Percentiles rank a stretch among this genome's conserved stretches.
Conservation (phyloP, 192 early-diverging fungal genomes). For the Kickxella alabastrina region DNA sequence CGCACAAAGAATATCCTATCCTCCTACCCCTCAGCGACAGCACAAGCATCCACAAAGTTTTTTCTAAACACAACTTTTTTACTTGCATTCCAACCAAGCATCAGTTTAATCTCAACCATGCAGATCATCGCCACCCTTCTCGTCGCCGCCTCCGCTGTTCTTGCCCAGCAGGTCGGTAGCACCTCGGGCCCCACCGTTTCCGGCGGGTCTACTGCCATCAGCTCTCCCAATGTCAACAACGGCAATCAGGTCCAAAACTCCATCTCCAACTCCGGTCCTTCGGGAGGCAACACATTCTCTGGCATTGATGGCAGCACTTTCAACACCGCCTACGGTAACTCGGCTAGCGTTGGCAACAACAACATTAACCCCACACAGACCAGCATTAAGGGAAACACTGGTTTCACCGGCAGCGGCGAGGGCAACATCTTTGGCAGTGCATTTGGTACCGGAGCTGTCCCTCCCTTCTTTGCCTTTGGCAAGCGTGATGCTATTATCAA, state of each 20-base stretch:
- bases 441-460: slow-evolving; percentile 2
- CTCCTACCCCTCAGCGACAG: slow-evolving; percentile 1
- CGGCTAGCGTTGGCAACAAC: slow-evolving; percentile 36
- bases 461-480: slow-evolving; percentile 3
- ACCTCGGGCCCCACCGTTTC: slow-evolving; percentile 17
- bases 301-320: slow-evolving; percentile 21
- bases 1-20: slow-evolving; percentile 2
- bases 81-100: not conserved
- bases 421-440: slow-evolving; percentile 36
- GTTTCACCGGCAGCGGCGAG: slow-evolving; percentile 32
- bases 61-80: not conserved
- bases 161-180: slow-evolving; percentile 33
- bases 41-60: slow-evolving; percentile 6
- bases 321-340: slow-evolving; percentile 20
- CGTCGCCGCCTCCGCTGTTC: slow-evolving; percentile 19
- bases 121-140: slow-evolving; percentile 23
- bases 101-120: slow-evolving; percentile 16
- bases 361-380: slow-evolving; percentile 30
- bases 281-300: slow-evolving; percentile 30
- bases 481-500: slow-evolving; percentile 33
- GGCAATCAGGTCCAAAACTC: slow-evolving; percentile 34
- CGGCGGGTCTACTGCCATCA: slow-evolving; percentile 21
- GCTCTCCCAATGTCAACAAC: slow-evolving; percentile 41
- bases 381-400: slow-evolving; percentile 28
- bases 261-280: slow-evolving; percentile 14